Base-by-base conservation (phyloP, 2,329 filamentous ascomycete genomes). In the Diaporthe sp. region DNA sequence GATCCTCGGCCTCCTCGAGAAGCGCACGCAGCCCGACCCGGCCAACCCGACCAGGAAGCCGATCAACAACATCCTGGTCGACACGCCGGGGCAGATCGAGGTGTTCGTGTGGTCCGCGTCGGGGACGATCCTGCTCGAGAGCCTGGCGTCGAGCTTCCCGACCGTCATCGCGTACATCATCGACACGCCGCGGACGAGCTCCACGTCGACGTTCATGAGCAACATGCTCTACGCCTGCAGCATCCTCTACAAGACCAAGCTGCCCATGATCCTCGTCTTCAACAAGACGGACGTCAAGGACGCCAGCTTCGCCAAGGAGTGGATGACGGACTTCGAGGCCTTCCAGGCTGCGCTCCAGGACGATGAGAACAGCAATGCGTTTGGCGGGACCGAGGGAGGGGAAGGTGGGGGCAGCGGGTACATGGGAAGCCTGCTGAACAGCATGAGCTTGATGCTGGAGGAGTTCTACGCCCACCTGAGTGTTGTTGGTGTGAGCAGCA, bases 141-240 rank as follows among this genome's bases (percentile, higher is more conserved):
- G 95, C 19, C 89, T 99, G 68, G 97, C 97, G 0, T 97, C 94
- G 5, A 95, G 94, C 0, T 98, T 99, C 82, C 97, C 97, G 0
- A 99, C 97, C 0, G 95, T 99, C 54, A 95, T 99, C 79, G 97
- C 97, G 73, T 99, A 98, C 85, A 91, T 99, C 75, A 98, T 99
- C 83, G 97, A 99, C 84, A 99, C 97, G 2, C 97, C 97, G 4
- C 92, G 97, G 71, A 97, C 96, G 19, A 92, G 94, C 47, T 97
- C 95, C 52, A 98, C 97, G 0, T 96, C 94, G 77, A 99, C 97
- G 0, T 99, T 99, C 85, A 99, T 99, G 97, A 97, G 94, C 83
- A 99, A 99, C 85, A 99, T 99, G 97, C 92, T 99, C 57, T 99
- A 99, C 84, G 97, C 97, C 30, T 98, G 97, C 88, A 97, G 94